phyloP scores from a whole-genome alignment of 805 yeast species.

The Hanseniaspora lindneri region DNA sequence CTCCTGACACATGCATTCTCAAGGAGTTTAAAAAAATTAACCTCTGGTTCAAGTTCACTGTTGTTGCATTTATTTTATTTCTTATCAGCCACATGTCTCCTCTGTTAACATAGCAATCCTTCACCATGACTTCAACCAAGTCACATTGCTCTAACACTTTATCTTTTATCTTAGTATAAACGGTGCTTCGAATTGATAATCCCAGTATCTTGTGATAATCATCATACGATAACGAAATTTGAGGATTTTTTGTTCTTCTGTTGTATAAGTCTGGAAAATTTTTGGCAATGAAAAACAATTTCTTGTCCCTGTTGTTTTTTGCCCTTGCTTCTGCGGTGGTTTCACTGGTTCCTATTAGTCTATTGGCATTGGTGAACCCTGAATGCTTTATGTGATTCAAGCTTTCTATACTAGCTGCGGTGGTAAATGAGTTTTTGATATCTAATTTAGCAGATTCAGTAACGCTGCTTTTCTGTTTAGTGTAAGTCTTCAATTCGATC shows the following conservation, averaged over 20 bases:
- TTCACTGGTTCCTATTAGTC: constrained; percentile 10
- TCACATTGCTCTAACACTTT: constrained; percentile 55
- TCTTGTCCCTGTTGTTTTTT: constrained; percentile 25
- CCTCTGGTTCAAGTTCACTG: constrained; percentile 57
- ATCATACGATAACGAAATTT: constrained; percentile 49
- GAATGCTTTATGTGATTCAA: neutral
- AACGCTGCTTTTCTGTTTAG: neutral
- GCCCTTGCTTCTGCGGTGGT: neutral
- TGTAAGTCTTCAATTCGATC: constrained; percentile 52
- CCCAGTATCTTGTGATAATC: constrained; percentile 50
- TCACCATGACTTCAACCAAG: constrained; percentile 66
- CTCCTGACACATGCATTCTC: constrained; percentile 50
- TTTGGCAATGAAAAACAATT: constrained; percentile 36
- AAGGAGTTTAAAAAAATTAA: constrained; percentile 51
- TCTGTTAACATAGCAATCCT: constrained; percentile 68
- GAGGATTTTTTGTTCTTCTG: constrained; percentile 28
- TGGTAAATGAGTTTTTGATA: neutral
- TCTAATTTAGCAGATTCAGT: neutral
- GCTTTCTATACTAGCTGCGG: neutral
- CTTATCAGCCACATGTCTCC: constrained; percentile 90
- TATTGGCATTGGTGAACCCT: neutral
- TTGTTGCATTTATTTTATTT: constrained; percentile 44
- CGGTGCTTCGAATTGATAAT: constrained; percentile 55
- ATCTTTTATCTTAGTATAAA: constrained; percentile 41
- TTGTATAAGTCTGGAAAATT: constrained; percentile 27